Base-by-base conservation (phyloP, 345 rosid genomes). In the Ailanthus altissimus region DNA sequence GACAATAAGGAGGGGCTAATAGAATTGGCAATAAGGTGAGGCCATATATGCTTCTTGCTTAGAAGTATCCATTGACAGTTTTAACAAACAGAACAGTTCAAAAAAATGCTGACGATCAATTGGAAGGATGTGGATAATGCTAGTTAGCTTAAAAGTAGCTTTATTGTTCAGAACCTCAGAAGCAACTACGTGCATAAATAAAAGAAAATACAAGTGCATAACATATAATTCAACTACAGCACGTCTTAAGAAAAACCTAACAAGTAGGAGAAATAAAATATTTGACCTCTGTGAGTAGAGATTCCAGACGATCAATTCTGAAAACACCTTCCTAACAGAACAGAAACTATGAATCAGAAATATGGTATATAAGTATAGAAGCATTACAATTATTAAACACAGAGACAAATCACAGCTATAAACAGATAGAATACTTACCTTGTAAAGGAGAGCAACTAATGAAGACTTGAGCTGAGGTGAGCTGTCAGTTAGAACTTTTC, bases 241-340 rank as follows among this genome's bases (percentile, higher is more conserved):
- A 15, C 6, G 32, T 11, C 2, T 40, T 32, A 50, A 5, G n/a
- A 66, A 23, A 49, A 59, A 54, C 25, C 7, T 20, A 21, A 26
- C 54, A 67, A 47, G 42, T 46, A 69, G 47, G 36, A 75, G 72
- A 21, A 60, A 75, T 47, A 59, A 58, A 76, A 76, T 78, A 82
- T 54, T 86, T 81, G 78, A 93, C 98, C 97, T 94, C 98, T 4
- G 88, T 77, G 73, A 94, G 76, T 73, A 94, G 84, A 78, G 97
- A 94, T 77, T 94, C 97, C 73, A 94, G 86, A 25, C 98, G 97
- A 86, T 94, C 97, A 80, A 94, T 91, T 80, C 92, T 89, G 85
- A 94, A 94, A 84, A 83, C 84, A 78, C 98, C 98, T 43, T 88
- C 93, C 98, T 94, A 85, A 72, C 38, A 84, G 72, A 75, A 64